Evolutionary conservation across 257 asterid species (phyloP).

Genomic region (Coffea canephora): DNA sequence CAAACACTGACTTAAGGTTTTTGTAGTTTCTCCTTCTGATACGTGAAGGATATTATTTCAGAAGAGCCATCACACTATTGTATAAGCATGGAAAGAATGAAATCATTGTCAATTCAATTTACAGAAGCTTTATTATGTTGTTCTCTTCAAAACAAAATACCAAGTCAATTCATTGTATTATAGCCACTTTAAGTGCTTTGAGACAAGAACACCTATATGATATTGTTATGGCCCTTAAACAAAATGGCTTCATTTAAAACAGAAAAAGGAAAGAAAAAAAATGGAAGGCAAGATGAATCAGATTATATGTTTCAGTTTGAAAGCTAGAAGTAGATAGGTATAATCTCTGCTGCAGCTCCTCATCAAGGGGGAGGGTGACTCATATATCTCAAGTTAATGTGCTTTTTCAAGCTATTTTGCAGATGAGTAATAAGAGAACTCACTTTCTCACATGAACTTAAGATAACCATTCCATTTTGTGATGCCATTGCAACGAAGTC

Average conservation of each 20-base stretch:
- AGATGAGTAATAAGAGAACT: slow-evolving; percentile 21
- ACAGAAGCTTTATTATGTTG: neutral
- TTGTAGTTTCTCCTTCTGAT: neutral
- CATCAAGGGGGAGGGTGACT: neutral
- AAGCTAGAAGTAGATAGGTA: neutral
- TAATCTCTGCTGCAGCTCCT: neutral
- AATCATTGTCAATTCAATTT: neutral
- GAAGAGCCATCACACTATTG: neutral
- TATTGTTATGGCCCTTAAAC: neutral
- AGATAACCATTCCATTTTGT: slow-evolving; percentile 80
- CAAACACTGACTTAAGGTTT: neutral
- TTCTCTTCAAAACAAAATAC: neutral
- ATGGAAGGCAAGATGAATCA: neutral
- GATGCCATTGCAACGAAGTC: slow-evolving; percentile 98
- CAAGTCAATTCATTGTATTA: neutral
- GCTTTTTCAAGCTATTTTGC: neutral
- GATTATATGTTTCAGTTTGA: neutral
- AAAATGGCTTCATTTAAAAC: neutral
- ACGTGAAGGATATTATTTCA: neutral
- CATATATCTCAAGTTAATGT: neutral
- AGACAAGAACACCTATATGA: neutral
- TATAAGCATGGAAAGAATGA: neutral
- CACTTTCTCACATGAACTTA: slow-evolving; percentile 76
- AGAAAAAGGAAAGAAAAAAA: neutral
- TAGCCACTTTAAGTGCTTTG: neutral